Evolutionary conservation across 768 basidiomycete genomes (phyloP), one percentile per base, ranked within the genome.

Genomic region (Nidularia sp.): DNA sequence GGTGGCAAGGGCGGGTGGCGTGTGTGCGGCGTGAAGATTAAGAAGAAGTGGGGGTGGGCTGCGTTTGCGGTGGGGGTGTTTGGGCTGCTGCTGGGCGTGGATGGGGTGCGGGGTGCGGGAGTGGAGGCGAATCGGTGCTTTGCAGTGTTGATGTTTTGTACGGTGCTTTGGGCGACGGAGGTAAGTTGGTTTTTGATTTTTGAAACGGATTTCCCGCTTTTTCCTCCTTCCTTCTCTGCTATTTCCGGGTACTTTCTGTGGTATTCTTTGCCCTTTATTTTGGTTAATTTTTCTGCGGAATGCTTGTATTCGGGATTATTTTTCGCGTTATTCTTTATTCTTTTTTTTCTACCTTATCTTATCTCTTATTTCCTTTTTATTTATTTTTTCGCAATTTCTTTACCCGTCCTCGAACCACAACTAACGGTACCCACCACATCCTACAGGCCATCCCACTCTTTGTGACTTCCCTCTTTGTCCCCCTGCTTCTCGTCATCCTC

Each of bases 111-210:
- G 36, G 36, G 94, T 41, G 77, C 85, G 10, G 76, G 78, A 15
- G 69, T 65, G 25, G 85, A 88, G 65, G 91, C 93, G 41, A 95
- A 91, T 62, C 86, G 86, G 48, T 98, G 95, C 61, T 84, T 97
- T 56, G 95, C 93, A 0, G 83, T 98, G 57, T 72, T 99, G 45
- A 73, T 85, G 2, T 91, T 98, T 58, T 90, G 91, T 57, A 97
- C 95, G 5, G 78, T 98, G 18, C 71, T 98, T 50, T 98, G 97
- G 97, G 96, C 96, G 15, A 88, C 93, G 4, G 97, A 99, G 84
- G 93, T 91, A 58, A 51, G 79, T 60, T 45, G 4, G 13, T 47
- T 41, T 13, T 22, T 36, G 34, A 25, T 31, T 48, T 49, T n/a
- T n/a, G n/a, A n/a, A n/a, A n/a, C n/a, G n/a, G n/a, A n/a, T n/a